Percentiles rank a stretch among this genome's conserved stretches.
Evolutionary conservation across 495 filamentous ascomycete genomes (phyloP).

Genomic region (Neurospora africana): DNA sequence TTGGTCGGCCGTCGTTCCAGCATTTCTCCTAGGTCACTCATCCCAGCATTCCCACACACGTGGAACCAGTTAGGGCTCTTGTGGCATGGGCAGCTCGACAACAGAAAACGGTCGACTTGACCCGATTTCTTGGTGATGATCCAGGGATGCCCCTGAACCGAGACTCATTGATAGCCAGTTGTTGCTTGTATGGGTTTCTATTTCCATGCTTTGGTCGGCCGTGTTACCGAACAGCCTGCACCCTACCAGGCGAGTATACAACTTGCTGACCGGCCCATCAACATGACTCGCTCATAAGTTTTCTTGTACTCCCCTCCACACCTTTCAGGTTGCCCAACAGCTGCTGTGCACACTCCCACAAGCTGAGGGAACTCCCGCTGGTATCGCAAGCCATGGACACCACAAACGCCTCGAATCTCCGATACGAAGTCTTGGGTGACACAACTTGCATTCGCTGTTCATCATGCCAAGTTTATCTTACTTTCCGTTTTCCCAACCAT

Average conservation of each 20-base stretch:
- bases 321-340: not conserved
- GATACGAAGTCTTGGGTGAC: not conserved
- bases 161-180: not conserved
- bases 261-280: not conserved
- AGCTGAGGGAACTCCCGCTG: not conserved
- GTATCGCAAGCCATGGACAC: not conserved
- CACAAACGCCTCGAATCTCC: not conserved
- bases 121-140: not conserved
- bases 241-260: not conserved
- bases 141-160: not conserved
- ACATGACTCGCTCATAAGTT: not conserved
- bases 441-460: not conserved
- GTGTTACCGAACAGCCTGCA: not conserved
- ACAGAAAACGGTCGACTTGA: not conserved
- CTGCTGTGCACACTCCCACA: not conserved
- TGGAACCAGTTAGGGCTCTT: not conserved
- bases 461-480: not conserved
- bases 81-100: not conserved
- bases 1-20: not conserved
- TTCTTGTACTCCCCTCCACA: not conserved
- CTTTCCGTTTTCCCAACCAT: not conserved
- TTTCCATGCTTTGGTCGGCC: not conserved
- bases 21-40: too few relatives aligned
- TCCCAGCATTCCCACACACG: not conserved
- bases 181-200: not conserved